Percentiles rank a stretch among this genome's conserved stretches.
Conservation (phyloP, 352 stramenopile species). For the Hyaloperonospora brassicae region DNA sequence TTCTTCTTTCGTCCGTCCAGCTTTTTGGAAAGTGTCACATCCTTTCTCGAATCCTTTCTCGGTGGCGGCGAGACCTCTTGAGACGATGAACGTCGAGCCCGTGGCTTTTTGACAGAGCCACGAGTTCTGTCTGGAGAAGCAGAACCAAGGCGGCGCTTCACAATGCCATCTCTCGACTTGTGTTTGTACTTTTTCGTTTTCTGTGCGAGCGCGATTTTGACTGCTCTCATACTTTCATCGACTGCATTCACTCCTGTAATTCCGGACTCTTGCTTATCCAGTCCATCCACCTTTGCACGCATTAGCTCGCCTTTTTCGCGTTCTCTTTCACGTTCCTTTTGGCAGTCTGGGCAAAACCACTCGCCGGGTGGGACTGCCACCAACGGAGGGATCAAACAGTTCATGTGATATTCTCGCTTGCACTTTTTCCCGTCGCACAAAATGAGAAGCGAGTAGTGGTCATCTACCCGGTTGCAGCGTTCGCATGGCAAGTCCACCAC, state of each 20-base stretch:
- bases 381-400: constrained; percentile 65
- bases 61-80: constrained; percentile 33
- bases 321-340: constrained; percentile 40
- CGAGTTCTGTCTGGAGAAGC: constrained; percentile 32
- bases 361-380: constrained; percentile 50
- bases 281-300: constrained; percentile 23
- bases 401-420: constrained; percentile 83
- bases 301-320: constrained; percentile 32
- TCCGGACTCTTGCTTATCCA: constrained; percentile 15
- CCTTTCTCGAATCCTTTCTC: constrained; percentile 14
- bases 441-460: constrained; percentile 76
- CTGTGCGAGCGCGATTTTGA: constrained; percentile 20
- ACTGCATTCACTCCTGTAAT: constrained; percentile 14
- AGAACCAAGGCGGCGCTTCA: constrained; percentile 52
- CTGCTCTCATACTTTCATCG: constrained; percentile 9
- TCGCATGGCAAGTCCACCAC: constrained; percentile 75
- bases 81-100: constrained; percentile 33
- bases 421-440: constrained; percentile 78
- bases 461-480: constrained; percentile 70
- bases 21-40: constrained; percentile 30
- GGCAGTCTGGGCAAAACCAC: constrained; percentile 74
- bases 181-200: constrained; percentile 55
- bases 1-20: constrained; percentile 32
- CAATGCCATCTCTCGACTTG: constrained; percentile 38
- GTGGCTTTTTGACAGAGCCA: constrained; percentile 37